phyloP scores from a whole-genome alignment of 176 grass and related monocot species.

The Panicum miliaceum region DNA sequence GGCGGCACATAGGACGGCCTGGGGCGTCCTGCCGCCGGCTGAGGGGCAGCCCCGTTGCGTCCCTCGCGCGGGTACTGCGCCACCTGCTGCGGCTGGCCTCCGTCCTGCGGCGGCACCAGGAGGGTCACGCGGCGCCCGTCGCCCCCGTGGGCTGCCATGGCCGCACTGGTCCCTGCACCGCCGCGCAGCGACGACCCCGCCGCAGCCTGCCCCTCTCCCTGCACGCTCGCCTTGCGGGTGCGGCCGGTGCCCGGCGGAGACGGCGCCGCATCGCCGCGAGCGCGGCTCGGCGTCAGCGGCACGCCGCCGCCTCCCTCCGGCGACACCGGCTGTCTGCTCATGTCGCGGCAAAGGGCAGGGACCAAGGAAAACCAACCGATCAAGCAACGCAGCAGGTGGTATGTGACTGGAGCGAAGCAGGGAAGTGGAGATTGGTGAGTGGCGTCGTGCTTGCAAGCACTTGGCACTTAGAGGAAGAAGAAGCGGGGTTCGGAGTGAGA shows the following conservation, averaged over 20 bases:
- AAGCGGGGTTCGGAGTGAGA: background rate
- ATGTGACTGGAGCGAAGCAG: background rate
- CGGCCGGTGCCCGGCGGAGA: background rate
- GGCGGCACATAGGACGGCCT: background rate
- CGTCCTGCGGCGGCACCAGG: background rate
- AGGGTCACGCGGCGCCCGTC: background rate
- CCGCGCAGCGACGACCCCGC: background rate
- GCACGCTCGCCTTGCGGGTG: background rate
- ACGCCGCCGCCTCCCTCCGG: background rate
- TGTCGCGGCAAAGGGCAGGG: conserved; percentile 1
- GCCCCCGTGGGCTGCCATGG: background rate
- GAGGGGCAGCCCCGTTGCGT: background rate
- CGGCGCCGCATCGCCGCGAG: background rate
- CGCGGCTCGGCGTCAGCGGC: conserved; percentile 7
- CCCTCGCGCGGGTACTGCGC: background rate
- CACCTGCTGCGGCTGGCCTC: background rate
- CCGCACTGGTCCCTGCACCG: background rate
- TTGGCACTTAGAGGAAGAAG: background rate
- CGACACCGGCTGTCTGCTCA: conserved; percentile 28
- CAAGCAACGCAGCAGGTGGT: background rate
- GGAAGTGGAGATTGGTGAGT: background rate
- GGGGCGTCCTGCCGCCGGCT: rapidly evolving
- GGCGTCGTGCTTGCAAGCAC: background rate
- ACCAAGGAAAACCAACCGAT: background rate
- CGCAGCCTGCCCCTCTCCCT: conserved; percentile 9